Evolutionary conservation across 257 asterid species (phyloP).

Genomic region (Solanum paucissectum): DNA sequence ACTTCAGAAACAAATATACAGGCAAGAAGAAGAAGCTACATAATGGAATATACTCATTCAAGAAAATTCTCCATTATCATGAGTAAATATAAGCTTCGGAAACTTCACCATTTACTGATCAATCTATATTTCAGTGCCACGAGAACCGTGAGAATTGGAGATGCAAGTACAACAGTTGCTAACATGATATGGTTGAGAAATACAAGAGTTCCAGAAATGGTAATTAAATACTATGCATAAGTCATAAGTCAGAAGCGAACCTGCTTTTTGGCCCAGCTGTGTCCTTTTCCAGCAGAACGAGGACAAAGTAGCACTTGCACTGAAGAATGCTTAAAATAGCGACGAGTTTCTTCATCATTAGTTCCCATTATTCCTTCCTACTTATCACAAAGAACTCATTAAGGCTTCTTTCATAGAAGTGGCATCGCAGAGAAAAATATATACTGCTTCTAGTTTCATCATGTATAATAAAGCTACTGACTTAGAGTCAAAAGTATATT

Average conservation of each 20-base stretch:
- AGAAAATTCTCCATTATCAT: not conserved
- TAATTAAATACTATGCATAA: not conserved
- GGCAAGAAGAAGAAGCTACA: not conserved
- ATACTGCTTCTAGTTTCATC: not conserved
- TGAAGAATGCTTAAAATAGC: conserved; percentile 81
- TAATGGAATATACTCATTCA: not conserved
- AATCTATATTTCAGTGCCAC: not conserved
- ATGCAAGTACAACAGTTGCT: not conserved
- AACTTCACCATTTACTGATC: not conserved
- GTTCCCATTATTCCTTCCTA: conserved; percentile 85
- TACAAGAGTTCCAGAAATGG: not conserved
- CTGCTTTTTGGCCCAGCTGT: conserved; percentile 66
- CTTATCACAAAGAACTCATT: conserved; percentile 6
- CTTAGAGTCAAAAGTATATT: not conserved
- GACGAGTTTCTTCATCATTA: conserved; percentile 82
- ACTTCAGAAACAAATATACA: not conserved
- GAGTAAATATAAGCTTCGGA: not conserved
- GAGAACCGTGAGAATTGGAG: not conserved
- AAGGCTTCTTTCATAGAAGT: not conserved
- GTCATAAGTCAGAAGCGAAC: conserved; percentile 5
- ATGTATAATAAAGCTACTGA: not conserved
- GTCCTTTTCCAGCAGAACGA: conserved; percentile 66
- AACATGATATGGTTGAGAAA: not conserved
- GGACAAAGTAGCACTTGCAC: conserved; percentile 83
- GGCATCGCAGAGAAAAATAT: not conserved